phyloP scores from a whole-genome alignment of 148 eudicot genomes.

The Nyssa sinensis region DNA sequence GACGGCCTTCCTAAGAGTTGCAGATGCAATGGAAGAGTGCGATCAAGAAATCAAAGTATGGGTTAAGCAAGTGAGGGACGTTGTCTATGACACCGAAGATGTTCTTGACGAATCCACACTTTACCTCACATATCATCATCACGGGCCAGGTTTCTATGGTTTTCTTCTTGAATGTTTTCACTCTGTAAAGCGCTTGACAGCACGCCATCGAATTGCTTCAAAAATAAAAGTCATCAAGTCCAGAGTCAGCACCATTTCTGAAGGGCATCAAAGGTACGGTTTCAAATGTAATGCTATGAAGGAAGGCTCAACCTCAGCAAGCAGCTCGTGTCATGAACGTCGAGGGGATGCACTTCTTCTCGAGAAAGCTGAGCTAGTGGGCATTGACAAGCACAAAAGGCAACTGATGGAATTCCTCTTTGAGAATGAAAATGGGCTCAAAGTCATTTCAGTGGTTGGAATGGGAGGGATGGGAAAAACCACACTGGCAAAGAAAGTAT shows the following conservation, averaged over 20 bases:
- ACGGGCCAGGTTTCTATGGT: background rate
- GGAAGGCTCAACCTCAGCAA: background rate
- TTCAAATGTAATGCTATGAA: background rate
- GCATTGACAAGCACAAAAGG: constrained; percentile 1
- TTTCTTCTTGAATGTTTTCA: background rate
- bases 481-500: constrained; percentile 17
- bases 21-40: constrained; percentile 6
- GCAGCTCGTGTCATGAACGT: constrained; percentile 2
- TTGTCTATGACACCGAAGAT: constrained; percentile 4
- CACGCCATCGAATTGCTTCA: constrained; percentile 4
- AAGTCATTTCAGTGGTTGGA: constrained; percentile 19
- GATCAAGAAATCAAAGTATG: constrained; percentile 1
- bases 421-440: background rate
- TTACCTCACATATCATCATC: background rate
- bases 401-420: background rate
- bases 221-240: background rate
- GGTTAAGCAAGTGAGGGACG: constrained; percentile 17
- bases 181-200: background rate
- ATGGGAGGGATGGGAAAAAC: constrained; percentile 17
- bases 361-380: constrained; percentile 16
- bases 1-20: constrained; percentile 12
- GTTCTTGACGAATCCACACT: constrained; percentile 1
- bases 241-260: background rate
- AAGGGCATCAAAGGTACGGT: background rate
- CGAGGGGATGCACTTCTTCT: constrained; percentile 22